Conservation (phyloP, 305 asterid species). For the Withania somnifera region DNA sequence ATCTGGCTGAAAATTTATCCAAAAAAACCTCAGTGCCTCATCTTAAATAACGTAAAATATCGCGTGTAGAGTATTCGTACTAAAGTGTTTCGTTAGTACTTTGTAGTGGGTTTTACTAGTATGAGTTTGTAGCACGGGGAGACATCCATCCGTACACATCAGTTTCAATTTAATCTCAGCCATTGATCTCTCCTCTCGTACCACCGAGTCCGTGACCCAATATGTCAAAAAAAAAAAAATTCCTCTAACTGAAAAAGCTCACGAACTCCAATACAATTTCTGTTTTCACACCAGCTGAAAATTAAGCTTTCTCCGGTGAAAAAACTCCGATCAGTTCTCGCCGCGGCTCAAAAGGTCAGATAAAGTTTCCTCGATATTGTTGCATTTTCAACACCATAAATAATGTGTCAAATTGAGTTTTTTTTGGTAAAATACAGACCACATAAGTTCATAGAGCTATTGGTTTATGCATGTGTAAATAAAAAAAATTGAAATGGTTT, state of each 20-base stretch:
- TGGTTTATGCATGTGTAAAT: background rate
- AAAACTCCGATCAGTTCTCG: background rate
- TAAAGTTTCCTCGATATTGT: background rate
- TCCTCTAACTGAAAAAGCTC: background rate
- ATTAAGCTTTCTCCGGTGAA: background rate
- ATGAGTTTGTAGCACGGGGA: background rate
- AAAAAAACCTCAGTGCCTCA: too few species aligned
- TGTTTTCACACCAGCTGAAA: background rate
- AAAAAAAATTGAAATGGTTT: background rate
- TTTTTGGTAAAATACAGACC: too few species aligned
- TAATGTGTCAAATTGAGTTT: background rate
- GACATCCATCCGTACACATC: background rate
- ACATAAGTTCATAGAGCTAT: background rate
- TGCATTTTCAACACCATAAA: background rate
- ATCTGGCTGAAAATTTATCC: too few species aligned
- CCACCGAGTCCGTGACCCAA: background rate
- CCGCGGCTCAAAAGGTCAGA: background rate
- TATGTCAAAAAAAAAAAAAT: background rate
- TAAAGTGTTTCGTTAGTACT: too few species aligned
- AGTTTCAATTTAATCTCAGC: background rate
- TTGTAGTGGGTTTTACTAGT: too few species aligned
- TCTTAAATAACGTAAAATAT: too few species aligned
- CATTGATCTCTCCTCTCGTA: background rate
- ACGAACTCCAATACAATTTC: background rate
- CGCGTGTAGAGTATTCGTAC: too few species aligned